These are phyloP conservation scores for Protomyces inouyei DNA, from an alignment of 1,139 yeast genomes.

Conservation along the genomic window DNA sequence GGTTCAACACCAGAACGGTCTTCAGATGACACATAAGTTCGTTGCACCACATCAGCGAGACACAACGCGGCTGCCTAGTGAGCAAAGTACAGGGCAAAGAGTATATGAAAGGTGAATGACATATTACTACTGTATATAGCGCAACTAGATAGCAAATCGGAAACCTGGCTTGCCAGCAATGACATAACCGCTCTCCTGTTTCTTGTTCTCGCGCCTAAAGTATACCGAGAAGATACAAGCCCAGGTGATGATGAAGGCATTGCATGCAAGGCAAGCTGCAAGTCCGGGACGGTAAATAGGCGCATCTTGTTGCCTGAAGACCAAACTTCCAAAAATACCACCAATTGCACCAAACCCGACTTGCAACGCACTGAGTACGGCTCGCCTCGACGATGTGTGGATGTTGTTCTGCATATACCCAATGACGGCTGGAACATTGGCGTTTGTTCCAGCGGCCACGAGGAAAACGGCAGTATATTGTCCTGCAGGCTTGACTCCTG, in stretches of 20 bases:
- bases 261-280: conserved; percentile 2
- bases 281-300: conserved; percentile 3
- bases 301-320: conserved; percentile 6
- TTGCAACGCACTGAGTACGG: neutral
- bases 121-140: neutral
- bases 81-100: no score
- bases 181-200: neutral
- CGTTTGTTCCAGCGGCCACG: conserved; percentile 54
- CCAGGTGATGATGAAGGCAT: neutral
- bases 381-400: conserved; percentile 1
- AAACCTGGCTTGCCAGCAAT: conserved; percentile 1
- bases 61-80: no score
- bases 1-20: no score
- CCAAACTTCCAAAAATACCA: conserved; percentile 2
- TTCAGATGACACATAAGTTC: no score
- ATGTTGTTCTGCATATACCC: conserved; percentile 47
- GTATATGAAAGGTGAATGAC: no score
- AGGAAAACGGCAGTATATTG: conserved; percentile 2
- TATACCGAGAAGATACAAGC: neutral
- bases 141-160: neutral
- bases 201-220: neutral
- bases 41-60: no score
- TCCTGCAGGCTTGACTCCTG: neutral
- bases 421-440: conserved; percentile 52
- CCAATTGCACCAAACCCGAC: conserved; percentile 9